These are phyloP conservation scores for Aureobasidium melanogenum DNA, from an alignment of 2,329 filamentous ascomycete genomes.

Conservation along the genomic window DNA sequence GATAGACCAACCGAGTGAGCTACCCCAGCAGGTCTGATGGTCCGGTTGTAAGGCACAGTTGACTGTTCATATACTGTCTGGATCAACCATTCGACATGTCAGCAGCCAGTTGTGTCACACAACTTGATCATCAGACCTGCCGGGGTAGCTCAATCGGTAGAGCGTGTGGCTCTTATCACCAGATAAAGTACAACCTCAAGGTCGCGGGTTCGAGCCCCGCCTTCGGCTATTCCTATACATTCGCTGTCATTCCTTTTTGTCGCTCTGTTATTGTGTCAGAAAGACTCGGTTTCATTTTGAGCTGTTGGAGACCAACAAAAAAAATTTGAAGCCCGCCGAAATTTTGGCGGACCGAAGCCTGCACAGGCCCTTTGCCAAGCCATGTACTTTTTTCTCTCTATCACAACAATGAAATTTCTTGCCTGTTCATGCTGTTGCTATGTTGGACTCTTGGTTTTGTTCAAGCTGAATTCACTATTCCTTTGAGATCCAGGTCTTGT, in stretches of 20 bases:
- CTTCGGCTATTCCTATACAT: slow-evolving; percentile 20
- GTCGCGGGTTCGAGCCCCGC: slow-evolving; percentile 20
- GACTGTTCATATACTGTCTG: background rate
- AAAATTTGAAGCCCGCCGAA: background rate
- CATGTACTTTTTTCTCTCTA: background rate
- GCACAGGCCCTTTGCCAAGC: background rate
- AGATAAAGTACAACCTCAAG: slow-evolving; percentile 16
- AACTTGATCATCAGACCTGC: slow-evolving; percentile 18
- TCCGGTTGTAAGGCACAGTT: background rate
- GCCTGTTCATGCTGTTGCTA: background rate
- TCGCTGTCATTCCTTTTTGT: background rate
- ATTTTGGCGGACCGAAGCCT: background rate
- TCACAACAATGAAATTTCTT: no score
- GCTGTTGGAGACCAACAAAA: background rate
- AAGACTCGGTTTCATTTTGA: background rate
- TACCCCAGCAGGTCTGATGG: background rate
- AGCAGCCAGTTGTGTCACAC: slow-evolving; percentile 4
- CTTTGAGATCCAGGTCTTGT: no score
- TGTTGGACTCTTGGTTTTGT: background rate
- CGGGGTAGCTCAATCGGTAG: slow-evolving; percentile 41
- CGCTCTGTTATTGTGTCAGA: background rate
- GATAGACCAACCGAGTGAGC: background rate
- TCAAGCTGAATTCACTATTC: no score
- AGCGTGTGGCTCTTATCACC: slow-evolving; percentile 38
- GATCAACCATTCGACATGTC: background rate